phyloP scores from a whole-genome alignment of 306 rosid genomes.

The Quercus wislizeni region DNA sequence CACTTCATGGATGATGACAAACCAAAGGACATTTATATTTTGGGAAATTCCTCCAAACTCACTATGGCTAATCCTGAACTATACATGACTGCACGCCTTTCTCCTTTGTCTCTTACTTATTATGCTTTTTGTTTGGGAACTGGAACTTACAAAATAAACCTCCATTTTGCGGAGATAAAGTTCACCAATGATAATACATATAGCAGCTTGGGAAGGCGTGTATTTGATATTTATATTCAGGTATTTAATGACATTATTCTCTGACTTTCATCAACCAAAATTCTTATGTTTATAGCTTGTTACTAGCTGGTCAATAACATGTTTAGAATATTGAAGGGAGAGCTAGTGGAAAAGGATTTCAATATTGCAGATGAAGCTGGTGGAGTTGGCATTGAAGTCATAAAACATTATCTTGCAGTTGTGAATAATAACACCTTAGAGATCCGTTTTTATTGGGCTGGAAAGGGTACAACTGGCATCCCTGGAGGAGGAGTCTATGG shows the following conservation, averaged over 20 bases:
- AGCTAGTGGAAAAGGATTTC: conserved; percentile 32
- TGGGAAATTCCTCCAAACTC: conserved; percentile 16
- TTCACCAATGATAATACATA: conserved; percentile 18
- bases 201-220: conserved; percentile 50
- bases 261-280: background rate
- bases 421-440: conserved; percentile 27
- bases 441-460: conserved; percentile 46
- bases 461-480: conserved; percentile 40
- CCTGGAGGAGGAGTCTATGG: conserved; percentile 38
- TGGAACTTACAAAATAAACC: conserved; percentile 37
- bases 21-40: background rate
- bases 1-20: conserved; percentile 5
- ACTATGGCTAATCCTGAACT: conserved; percentile 25
- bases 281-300: background rate
- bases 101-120: conserved; percentile 46
- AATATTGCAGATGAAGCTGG: conserved; percentile 38
- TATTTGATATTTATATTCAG: conserved; percentile 48
- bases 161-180: conserved; percentile 43
- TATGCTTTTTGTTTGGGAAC: conserved; percentile 38
- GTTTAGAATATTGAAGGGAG: conserved; percentile 21
- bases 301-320: background rate
- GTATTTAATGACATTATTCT: background rate
- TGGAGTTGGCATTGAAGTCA: conserved; percentile 16
- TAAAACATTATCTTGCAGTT: background rate
- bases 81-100: conserved; percentile 45